Base-by-base conservation (phyloP, 2,329 filamentous ascomycete species). In the Hirsutella rhossiliensis region DNA sequence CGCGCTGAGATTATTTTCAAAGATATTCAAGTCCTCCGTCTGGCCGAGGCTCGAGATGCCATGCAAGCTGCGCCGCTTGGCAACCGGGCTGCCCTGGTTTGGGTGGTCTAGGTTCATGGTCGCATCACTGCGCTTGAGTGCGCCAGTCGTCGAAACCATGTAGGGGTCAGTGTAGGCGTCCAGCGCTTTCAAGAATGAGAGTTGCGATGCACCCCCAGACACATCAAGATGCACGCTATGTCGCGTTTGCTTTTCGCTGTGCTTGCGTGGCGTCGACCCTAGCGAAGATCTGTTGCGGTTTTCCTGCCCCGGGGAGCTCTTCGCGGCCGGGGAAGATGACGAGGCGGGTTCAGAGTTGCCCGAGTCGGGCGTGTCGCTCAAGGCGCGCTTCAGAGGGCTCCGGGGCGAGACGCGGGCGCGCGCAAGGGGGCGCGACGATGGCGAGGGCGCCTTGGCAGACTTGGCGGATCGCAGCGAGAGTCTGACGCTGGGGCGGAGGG, bases 91-190 rank as follows among this genome's bases (percentile, higher is more conserved):
- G 52, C 85, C 85, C 45, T 84, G 72, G 54, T 75, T 82, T 27
- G 80, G 73, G 50, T 86, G 83, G 55, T 94, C 89, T 41, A 94
- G 67, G 56, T 87, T 87, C 84, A 94, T 90, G 42, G 83, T 82
- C 38, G 85, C 83, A 66, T 97, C 90, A 57, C 84, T 90, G 54
- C 92, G 81, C 72, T 97, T 96, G 53, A 97, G 68, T 5, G 90
- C 89, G 59, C 90, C 95, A 6, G 83, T 80, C 30, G 54, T 58
- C 31, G 58, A 51, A 40, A 55, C 50, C 58, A 61, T 59, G 43
- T 53, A 54, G 44, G 48, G 48, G 28, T 64, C 59, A 42, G 44
- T 52, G 40, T 63, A 67, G 17, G 60, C 60, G 42, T 78, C 75
- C 15, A 70, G 57, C n/a, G 75, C 60, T 50, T 73, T 73, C 38